These are phyloP conservation scores for Penicillium freii DNA, from an alignment of 2,329 filamentous ascomycete genomes.

Conservation along the genomic window DNA sequence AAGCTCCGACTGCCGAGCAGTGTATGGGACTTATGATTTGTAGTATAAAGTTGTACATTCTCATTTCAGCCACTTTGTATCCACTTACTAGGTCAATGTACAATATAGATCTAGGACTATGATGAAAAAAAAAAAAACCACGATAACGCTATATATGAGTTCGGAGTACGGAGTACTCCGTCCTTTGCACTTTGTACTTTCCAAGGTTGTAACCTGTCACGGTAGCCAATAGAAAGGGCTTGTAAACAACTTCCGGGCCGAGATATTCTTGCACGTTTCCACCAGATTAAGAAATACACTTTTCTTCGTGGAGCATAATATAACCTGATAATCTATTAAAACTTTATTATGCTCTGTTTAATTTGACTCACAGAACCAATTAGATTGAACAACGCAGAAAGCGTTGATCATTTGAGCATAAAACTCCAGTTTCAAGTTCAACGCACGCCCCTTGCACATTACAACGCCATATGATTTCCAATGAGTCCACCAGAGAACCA, in stretches of 20 bases:
- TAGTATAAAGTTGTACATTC: neutral
- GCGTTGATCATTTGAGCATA: neutral
- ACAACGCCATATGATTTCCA: neutral
- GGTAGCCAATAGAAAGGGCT: neutral
- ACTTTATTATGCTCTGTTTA: neutral
- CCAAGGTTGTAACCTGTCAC: neutral
- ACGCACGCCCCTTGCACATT: constrained; percentile 2
- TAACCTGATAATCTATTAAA: neutral
- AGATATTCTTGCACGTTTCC: neutral
- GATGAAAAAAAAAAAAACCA: neutral
- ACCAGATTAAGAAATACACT: neutral
- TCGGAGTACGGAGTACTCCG: neutral
- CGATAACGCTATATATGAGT: neutral
- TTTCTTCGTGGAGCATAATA: neutral
- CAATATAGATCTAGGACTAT: neutral
- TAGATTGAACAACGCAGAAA: neutral
- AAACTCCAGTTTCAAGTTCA: neutral
- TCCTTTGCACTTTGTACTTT: neutral
- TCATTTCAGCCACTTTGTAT: neutral
- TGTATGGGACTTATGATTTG: neutral
- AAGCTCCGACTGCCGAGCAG: neutral
- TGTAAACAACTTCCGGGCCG: neutral
- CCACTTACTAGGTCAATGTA: neutral
- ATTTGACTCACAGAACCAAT: neutral
- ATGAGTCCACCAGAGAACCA: neutral